Evolutionary conservation across 176 grass and related monocot species (phyloP), one percentile per base, ranked within the genome.

Genomic region (Cenchrus purpureus): DNA sequence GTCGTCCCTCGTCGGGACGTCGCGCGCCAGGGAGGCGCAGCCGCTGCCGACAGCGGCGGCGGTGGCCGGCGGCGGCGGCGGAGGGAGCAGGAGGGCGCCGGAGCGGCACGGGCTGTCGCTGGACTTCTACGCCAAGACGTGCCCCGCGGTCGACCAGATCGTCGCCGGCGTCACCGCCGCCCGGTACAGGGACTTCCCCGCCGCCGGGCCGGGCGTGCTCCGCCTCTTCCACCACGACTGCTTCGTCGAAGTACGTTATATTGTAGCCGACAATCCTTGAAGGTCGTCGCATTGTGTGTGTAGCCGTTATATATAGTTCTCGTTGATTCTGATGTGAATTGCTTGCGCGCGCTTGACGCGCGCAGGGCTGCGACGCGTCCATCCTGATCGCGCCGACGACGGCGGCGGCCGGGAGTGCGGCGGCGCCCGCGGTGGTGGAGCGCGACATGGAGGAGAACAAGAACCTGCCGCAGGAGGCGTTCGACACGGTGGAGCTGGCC

Each of bases 181-280:
- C 10, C 80, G 84, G 14, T 96, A 86, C 90, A 82, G 86, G 15
- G 86, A 96, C 68, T 76, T 51, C 46, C 93, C 96, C 10, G 91
- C 86, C 68, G 53, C 93, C 14, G 97, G 91, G 7, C 88, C 97
- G 45, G 91, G 86, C 81, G 91, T 92, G 70, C 91, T 99, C 73
- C 97, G 97, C 87, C 93, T 99, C 91, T 92, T 99, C 84, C 91
- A 92, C 88, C 93, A 99, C 48, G 97, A 99, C 86, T 99, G 97
- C 86, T 99, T 99, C 71, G 93, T 99, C 2, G 97, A 99, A 82
- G 97, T 99, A 87, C 32, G 84, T 79, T 16, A 50, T 1, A 2
- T 51, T 10, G 45, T 46, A 9, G 9, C 45, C 7, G 49, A 11
- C 28, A 20, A 51, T 5, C 3, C 22, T 32, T 22, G 25, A 25